Percentiles rank a stretch among this genome's conserved stretches.
phyloP scores from a whole-genome alignment of 2,329 filamentous ascomycete species.

The Onygenales sp. region DNA sequence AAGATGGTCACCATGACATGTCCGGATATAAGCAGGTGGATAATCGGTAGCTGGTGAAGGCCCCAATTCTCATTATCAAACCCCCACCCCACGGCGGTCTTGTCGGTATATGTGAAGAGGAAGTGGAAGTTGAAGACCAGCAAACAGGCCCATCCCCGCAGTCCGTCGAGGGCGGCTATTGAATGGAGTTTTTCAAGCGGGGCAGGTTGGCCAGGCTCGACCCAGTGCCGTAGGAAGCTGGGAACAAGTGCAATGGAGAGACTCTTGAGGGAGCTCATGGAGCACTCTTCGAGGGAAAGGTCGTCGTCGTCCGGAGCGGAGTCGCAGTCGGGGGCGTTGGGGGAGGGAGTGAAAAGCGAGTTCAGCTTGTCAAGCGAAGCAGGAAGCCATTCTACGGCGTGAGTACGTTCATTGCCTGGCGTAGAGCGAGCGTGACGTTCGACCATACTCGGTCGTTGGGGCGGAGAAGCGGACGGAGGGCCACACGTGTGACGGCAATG shows the following conservation, averaged over 20 bases:
- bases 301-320: not conserved
- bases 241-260: slow-evolving; percentile 17
- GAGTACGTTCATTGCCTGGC: not conserved
- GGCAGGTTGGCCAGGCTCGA: slow-evolving; percentile 19
- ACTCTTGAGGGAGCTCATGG: not conserved
- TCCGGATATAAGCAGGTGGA: slow-evolving; percentile 35
- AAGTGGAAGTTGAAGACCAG: slow-evolving; percentile 40
- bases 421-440: not conserved
- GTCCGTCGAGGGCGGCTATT: slow-evolving; percentile 32
- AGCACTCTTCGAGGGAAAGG: not conserved
- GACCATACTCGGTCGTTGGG: not conserved
- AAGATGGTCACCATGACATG: slow-evolving; percentile 41
- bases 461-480: not conserved
- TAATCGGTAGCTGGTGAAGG: slow-evolving; percentile 31
- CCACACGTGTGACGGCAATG: too few relatives aligned
- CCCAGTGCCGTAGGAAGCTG: slow-evolving; percentile 26
- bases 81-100: slow-evolving; percentile 30
- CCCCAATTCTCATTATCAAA: slow-evolving; percentile 32
- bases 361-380: not conserved
- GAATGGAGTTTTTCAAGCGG: slow-evolving; percentile 24
- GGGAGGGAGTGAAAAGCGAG: not conserved
- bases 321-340: not conserved
- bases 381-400: too few relatives aligned
- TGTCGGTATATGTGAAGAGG: slow-evolving; percentile 35
- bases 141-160: slow-evolving; percentile 35